Percentiles rank a stretch among this genome's conserved stretches.
Evolutionary conservation across 108 stramenopile species (phyloP).

Genomic region (Skeletonema marinoi): DNA sequence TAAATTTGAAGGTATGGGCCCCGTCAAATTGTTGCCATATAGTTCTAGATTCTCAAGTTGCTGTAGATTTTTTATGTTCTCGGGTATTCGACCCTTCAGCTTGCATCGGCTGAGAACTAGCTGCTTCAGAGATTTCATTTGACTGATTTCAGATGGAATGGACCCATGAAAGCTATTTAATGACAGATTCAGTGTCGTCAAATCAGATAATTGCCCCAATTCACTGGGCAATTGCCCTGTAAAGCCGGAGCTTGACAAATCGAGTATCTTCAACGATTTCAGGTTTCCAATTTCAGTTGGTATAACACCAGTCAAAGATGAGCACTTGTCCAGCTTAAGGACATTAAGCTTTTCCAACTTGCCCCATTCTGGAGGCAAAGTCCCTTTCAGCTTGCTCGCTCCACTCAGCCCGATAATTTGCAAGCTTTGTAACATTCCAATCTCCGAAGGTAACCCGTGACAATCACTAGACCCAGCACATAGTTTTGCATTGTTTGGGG

Average conservation of each 20-base stretch:
- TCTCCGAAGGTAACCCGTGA: constrained; percentile 18
- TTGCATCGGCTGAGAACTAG: constrained; percentile 1
- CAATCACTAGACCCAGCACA: constrained; percentile 11
- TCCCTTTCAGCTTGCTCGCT: constrained; percentile 4
- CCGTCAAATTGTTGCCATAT: constrained; percentile 50
- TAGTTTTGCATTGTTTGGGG: constrained; percentile 9
- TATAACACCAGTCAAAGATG: constrained; percentile 43
- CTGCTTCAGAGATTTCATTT: constrained; percentile 29
- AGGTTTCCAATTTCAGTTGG: constrained; percentile 28
- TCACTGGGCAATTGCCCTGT: constrained; percentile 23
- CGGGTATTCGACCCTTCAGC: constrained; percentile 12
- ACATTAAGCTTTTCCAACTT: constrained; percentile 20
- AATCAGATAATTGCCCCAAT: constrained; percentile 26
- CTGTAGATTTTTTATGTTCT: not conserved
- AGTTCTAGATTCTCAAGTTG: constrained; percentile 47
- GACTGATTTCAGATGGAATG: constrained; percentile 31
- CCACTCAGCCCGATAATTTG: constrained; percentile 11
- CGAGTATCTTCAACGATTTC: constrained; percentile 9
- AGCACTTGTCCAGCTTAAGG: constrained; percentile 1
- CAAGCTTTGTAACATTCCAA: constrained; percentile 8
- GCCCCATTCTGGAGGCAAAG: constrained; percentile 8
- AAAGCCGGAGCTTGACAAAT: not conserved
- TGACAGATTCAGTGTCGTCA: constrained; percentile 11
- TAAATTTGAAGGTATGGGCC: constrained; percentile 21
- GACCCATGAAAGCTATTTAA: constrained; percentile 45